Evolutionary conservation across 2,329 filamentous ascomycete species (phyloP), one percentile per base, ranked within the genome.

Genomic region (Coniochaeta hoffmannii): DNA sequence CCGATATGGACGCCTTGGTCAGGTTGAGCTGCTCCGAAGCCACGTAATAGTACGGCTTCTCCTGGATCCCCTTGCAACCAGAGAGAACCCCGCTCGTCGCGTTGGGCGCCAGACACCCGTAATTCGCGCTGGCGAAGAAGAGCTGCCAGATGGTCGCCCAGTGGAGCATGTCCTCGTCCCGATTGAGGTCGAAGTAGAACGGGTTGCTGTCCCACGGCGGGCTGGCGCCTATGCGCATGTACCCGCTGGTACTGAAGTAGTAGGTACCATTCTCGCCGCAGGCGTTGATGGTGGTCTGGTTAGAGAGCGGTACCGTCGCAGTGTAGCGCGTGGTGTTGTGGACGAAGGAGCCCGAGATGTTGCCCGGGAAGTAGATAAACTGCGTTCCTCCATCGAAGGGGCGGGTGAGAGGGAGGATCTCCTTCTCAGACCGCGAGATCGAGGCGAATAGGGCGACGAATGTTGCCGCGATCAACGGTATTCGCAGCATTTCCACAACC

Each of bases 151-250:
- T 7, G 5, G 34, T 7, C 10, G 7, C 15, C 10, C 15, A 11
- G 34, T n/a, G 34, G 15, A n/a, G 9, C 15, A 51, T 3, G 44
- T 55, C 10, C 36, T 66, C 11, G 34, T 36, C 34, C 34, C 34
- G 34, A 14, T 9, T 5, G 5, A 36, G 34, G 10, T 11, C 9
- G 15, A 36, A 36, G 34, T 12, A 36, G 34, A 36, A n/a, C 34
- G 34, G 34, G 15, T 36, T 36, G 10, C 10, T 36, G 34, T 36
- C 34, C 34, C 34, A 36, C 10, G 34, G 34, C 34, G 34, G 7
- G 34, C 15, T 36, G 7, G 15, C 34, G 10, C 34, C 34, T 5
- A 36, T n/a, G 10, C 34, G 34, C 34, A 36, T 36, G 15, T 36
- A n/a, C 34, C 10, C 9, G 34, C 15, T 5, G 34, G 5, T 14